Evolutionary conservation across 1,284 basidiomycete species (phyloP).

Genomic region (Pterulicium gracile): DNA sequence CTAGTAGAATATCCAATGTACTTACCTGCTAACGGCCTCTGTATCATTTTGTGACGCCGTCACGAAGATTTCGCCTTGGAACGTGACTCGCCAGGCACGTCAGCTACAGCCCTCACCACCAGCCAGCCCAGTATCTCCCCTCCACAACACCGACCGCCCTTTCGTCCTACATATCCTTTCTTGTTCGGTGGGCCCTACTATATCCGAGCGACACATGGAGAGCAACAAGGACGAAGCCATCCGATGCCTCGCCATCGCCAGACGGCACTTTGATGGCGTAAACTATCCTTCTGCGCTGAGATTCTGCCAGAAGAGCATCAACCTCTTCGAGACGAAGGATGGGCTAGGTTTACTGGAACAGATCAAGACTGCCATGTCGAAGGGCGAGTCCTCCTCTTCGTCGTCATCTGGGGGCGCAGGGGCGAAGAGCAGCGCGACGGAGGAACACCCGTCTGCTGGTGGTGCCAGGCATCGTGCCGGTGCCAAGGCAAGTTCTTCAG

Average conservation of each 20-base stretch:
- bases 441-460: conserved; percentile 58
- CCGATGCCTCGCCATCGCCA: conserved; percentile 70
- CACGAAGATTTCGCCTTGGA: conserved; percentile 5
- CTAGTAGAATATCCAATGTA: neutral
- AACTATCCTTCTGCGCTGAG: conserved; percentile 76
- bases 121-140: conserved; percentile 9
- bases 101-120: neutral
- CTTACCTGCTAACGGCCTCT: conserved; percentile 2
- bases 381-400: conserved; percentile 22
- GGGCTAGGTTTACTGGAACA: conserved; percentile 58
- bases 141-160: conserved; percentile 11
- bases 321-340: conserved; percentile 76
- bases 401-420: conserved; percentile 13
- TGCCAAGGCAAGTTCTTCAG: conserved; percentile 15
- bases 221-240: conserved; percentile 86
- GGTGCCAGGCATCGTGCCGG: conserved; percentile 48
- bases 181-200: conserved; percentile 3
- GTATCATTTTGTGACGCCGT: conserved; percentile 3
- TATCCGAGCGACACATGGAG: conserved; percentile 45
- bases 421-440: conserved; percentile 36
- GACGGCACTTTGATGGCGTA: conserved; percentile 58
- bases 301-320: conserved; percentile 85
- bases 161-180: conserved; percentile 10
- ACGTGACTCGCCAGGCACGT: conserved; percentile 13
- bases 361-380: conserved; percentile 43